Evolutionary conservation across 2,329 filamentous ascomycete genomes (phyloP).

Genomic region (Aspergillaceae sp.): DNA sequence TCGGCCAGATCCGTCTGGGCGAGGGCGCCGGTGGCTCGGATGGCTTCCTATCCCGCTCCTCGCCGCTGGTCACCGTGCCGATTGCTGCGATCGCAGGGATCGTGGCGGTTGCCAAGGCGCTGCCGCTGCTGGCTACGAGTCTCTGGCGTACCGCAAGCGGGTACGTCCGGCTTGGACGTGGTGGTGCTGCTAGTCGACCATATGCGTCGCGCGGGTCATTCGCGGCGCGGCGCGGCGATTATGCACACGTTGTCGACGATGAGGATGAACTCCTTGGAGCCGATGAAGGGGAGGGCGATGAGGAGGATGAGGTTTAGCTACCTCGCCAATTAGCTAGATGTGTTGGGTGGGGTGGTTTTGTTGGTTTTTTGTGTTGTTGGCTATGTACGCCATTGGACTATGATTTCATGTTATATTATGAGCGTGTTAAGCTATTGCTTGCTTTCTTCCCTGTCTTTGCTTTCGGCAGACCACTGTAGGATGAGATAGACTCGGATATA

Average conservation of each 20-base stretch:
- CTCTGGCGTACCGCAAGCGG: constrained; percentile 59
- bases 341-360: too few relatives aligned
- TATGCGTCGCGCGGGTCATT: constrained; percentile 90
- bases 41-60: constrained; percentile 56
- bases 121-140: constrained; percentile 64
- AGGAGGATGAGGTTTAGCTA: constrained; percentile 47
- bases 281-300: constrained; percentile 89
- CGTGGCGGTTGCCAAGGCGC: constrained; percentile 61
- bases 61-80: constrained; percentile 72
- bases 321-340: too few relatives aligned
- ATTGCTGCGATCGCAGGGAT: constrained; percentile 73
- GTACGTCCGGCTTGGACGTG: constrained; percentile 39
- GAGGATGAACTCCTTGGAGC: constrained; percentile 81
- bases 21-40: constrained; percentile 41
- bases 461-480: too few relatives aligned
- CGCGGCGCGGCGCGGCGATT: constrained; percentile 76
- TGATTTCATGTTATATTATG: constrained; percentile 8
- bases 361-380: background rate
- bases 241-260: constrained; percentile 80
- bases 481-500: too few relatives aligned
- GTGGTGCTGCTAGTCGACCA: constrained; percentile 47
- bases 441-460: background rate
- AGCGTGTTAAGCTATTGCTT: background rate
- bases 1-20: constrained; percentile 84
- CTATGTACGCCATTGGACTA: background rate